Conservation (phyloP, 768 basidiomycete genomes). For the Rhodotorula sphaerocarpa region DNA sequence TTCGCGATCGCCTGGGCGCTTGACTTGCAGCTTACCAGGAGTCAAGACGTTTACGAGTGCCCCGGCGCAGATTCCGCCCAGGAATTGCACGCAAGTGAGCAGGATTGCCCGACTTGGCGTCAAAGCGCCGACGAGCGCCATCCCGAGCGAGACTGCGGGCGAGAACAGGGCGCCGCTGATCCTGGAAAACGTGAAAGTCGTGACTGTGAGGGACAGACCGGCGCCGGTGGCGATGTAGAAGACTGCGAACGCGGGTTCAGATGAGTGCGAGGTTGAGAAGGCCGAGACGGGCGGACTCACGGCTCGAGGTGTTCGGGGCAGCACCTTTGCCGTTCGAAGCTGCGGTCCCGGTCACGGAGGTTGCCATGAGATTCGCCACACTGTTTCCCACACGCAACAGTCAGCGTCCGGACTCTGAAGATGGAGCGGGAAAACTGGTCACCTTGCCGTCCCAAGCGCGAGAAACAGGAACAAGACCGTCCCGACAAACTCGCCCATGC, state of each 20-base stretch:
- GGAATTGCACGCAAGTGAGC: conserved; percentile 31
- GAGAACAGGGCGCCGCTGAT: conserved; percentile 12
- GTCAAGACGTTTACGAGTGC: conserved; percentile 22
- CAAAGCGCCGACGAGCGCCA: conserved; percentile 25
- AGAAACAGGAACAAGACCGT: conserved; percentile 20
- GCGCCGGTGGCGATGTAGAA: conserved; percentile 34
- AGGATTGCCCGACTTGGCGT: conserved; percentile 26
- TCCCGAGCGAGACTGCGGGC: conserved; percentile 28
- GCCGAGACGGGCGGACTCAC: not conserved
- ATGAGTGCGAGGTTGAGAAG: too few species aligned
- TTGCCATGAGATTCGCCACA: conserved; percentile 16
- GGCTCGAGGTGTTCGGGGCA: conserved; percentile 25
- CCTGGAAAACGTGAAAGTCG: conserved; percentile 31
- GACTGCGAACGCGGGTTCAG: not conserved
- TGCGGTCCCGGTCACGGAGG: conserved; percentile 12
- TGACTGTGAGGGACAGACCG: conserved; percentile 34
- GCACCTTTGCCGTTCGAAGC: conserved; percentile 6
- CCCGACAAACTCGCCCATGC: conserved; percentile 25
- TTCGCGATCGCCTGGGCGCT: too few species aligned
- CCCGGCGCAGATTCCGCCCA: conserved; percentile 31
- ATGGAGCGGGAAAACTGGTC: too few species aligned
- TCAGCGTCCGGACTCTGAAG: too few species aligned
- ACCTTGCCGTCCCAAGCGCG: conserved; percentile 14
- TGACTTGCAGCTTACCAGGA: too few species aligned
- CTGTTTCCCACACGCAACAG: not conserved